Percentiles rank a stretch among this genome's conserved stretches.
Evolutionary conservation across 2,329 filamentous ascomycete genomes (phyloP).

Genomic region (Rhynchosporium agropyri): DNA sequence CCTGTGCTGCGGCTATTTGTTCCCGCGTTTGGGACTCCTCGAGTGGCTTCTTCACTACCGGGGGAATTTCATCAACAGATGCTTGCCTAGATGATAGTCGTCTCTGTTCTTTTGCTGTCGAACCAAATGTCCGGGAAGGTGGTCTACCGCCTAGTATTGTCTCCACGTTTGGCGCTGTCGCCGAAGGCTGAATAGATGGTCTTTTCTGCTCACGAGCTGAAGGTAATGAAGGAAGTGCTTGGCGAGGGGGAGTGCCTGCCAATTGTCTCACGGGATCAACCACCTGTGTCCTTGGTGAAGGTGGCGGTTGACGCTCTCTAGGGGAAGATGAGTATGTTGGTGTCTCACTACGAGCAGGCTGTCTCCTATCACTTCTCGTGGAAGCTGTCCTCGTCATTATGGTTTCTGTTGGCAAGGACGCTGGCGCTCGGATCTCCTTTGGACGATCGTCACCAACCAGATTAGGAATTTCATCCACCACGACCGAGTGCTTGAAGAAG

Average conservation of each 20-base stretch:
- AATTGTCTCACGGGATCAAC: conserved; percentile 29
- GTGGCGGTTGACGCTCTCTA: conserved; percentile 28
- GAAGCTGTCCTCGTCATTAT: conserved; percentile 34
- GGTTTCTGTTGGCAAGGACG: conserved; percentile 29
- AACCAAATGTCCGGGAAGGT: conserved; percentile 27
- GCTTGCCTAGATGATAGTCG: conserved; percentile 28
- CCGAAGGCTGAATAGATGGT: conserved; percentile 33
- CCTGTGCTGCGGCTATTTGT: conserved; percentile 67
- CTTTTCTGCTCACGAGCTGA: conserved; percentile 31
- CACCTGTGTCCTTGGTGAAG: conserved; percentile 31
- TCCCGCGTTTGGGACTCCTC: conserved; percentile 45
- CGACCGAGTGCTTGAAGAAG: conserved; percentile 77
- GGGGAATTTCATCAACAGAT: conserved; percentile 39
- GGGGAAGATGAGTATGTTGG: conserved; percentile 36
- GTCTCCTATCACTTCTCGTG: conserved; percentile 30
- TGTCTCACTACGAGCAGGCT: conserved; percentile 28
- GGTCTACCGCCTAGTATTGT: conserved; percentile 43
- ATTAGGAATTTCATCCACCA: conserved; percentile 76
- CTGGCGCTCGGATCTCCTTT: conserved; percentile 32
- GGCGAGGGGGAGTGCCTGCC: conserved; percentile 32
- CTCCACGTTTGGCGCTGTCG: conserved; percentile 39
- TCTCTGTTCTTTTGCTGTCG: conserved; percentile 22
- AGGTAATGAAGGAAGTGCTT: conserved; percentile 23
- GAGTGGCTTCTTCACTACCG: conserved; percentile 16
- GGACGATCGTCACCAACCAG: conserved; percentile 75